phyloP scores from a whole-genome alignment of 768 basidiomycete genomes.

The Phanerochaete carnosa region DNA sequence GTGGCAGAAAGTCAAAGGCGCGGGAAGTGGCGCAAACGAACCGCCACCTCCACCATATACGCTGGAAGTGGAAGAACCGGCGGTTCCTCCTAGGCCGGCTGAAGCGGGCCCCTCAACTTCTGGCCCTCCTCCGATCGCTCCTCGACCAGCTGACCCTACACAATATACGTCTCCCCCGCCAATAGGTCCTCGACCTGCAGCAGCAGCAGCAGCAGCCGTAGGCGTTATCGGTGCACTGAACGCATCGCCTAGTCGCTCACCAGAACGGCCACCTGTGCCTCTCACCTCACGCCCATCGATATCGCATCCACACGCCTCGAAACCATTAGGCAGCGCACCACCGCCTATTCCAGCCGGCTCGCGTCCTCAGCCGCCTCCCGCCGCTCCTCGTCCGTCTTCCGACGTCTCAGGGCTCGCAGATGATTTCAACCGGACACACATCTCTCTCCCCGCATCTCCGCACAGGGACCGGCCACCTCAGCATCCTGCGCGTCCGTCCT shows the following conservation, averaged over 20 bases:
- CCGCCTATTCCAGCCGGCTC: neutral
- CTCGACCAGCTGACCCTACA: neutral
- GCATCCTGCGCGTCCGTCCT: conserved; percentile 25
- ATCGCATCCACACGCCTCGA: neutral
- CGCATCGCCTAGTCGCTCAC: neutral
- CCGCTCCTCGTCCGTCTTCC: neutral
- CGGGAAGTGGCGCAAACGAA: conserved; percentile 43
- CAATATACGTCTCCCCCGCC: neutral
- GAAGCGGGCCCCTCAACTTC: neutral
- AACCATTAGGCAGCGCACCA: neutral
- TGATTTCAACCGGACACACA: conserved; percentile 36
- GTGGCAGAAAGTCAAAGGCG: conserved; percentile 42
- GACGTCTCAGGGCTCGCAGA: conserved; percentile 16
- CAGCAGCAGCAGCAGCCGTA: neutral
- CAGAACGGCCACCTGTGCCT: conserved; percentile 4
- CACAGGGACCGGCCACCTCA: conserved; percentile 19
- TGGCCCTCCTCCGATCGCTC: neutral
- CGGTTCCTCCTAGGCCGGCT: neutral
- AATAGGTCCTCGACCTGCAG: neutral
- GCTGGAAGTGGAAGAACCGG: conserved; percentile 40
- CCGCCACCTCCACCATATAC: conserved; percentile 70
- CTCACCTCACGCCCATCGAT: conserved; percentile 11
- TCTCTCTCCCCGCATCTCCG: conserved; percentile 23
- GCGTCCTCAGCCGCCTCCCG: neutral
- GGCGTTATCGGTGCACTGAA: conserved; percentile 7